phyloP scores from a whole-genome alignment of 1,284 basidiomycete genomes.

The Melampsora americana region DNA sequence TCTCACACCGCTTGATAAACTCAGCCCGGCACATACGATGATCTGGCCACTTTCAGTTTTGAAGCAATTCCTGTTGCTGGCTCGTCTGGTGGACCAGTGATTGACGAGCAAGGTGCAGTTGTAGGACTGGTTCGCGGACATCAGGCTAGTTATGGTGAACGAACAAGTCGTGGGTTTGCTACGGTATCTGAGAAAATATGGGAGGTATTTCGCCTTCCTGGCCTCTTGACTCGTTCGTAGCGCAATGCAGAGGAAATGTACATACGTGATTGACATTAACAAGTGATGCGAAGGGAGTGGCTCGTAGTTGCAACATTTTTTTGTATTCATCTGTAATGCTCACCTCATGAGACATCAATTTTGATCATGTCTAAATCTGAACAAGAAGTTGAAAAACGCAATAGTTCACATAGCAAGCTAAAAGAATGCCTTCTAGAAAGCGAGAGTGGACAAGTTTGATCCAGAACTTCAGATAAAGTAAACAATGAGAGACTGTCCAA shows the following conservation, averaged over 20 bases:
- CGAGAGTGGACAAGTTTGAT: neutral
- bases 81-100: conserved; percentile 8
- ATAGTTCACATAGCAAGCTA: too few relatives aligned
- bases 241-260: neutral
- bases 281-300: neutral
- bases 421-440: too few relatives aligned
- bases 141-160: conserved; percentile 7
- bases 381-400: too few relatives aligned
- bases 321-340: too few relatives aligned
- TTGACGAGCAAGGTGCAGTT: conserved; percentile 18
- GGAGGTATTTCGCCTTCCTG: conserved; percentile 15
- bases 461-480: neutral
- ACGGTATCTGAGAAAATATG: conserved; percentile 11
- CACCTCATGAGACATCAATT: neutral
- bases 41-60: neutral
- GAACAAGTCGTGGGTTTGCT: neutral
- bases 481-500: neutral
- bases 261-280: neutral
- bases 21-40: conserved; percentile 11
- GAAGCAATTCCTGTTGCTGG: neutral
- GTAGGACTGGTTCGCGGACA: conserved; percentile 2
- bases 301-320: neutral
- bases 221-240: neutral
- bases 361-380: neutral
- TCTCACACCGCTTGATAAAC: neutral